Evolutionary conservation across 2,329 filamentous ascomycete genomes (phyloP).

Genomic region (Colletotrichum sp.): DNA sequence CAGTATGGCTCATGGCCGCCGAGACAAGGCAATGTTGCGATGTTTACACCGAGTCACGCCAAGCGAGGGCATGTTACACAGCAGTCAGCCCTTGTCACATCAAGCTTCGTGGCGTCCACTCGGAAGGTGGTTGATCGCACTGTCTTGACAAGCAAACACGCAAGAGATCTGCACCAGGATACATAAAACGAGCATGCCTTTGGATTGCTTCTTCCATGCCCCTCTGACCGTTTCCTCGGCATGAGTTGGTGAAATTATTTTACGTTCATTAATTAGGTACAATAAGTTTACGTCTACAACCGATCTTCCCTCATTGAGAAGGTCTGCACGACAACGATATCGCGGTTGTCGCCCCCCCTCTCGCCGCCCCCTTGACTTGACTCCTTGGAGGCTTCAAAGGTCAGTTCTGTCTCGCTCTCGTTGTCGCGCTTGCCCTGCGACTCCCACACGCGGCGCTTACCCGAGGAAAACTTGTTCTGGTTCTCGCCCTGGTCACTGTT

Average conservation of each 20-base stretch:
- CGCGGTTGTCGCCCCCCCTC: background rate
- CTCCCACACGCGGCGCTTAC: slow-evolving; percentile 14
- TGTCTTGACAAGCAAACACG: background rate
- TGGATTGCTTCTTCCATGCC: background rate
- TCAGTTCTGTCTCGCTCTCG: slow-evolving; percentile 21
- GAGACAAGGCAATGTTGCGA: background rate
- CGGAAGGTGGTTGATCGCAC: background rate
- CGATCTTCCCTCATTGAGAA: slow-evolving; percentile 12
- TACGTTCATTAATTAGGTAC: background rate
- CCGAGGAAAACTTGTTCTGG: background rate
- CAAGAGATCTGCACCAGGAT: background rate
- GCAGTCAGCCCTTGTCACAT: background rate
- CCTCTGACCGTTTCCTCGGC: background rate
- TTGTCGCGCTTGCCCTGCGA: slow-evolving; percentile 14
- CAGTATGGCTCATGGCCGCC: background rate
- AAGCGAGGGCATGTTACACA: background rate
- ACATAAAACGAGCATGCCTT: background rate
- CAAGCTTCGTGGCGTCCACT: background rate
- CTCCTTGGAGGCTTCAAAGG: slow-evolving; percentile 12
- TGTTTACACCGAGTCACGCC: background rate
- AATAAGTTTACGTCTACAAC: background rate
- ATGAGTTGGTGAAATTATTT: background rate
- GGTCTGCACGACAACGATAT: slow-evolving; percentile 11
- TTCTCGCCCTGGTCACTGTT: background rate
- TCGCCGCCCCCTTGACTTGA: background rate